Base-by-base conservation (phyloP, 1,284 basidiomycete species). In the Melampsora occidentalis region DNA sequence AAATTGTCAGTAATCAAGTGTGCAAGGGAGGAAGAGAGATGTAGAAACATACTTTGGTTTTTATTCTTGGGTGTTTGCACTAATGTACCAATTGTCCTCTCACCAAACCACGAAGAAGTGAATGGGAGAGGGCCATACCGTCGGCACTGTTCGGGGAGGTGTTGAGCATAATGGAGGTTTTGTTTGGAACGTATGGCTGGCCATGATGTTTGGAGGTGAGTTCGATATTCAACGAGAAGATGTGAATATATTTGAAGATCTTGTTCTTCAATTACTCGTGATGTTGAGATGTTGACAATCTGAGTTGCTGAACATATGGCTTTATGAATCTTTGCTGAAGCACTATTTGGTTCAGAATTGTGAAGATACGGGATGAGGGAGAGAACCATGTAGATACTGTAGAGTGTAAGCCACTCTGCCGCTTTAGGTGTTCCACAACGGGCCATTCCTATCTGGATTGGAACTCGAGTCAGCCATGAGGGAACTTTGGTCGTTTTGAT, bases 371-470 rank as follows among this genome's bases (percentile, higher is more conserved):
- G 68, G 9, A 69, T 69, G 14, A 20, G 33, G 28, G 69, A 57
- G 10, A 61, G 53, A 16, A 59, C 33, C 59, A 61, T 61, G 49
- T 42, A 63, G 48, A 71, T 18, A 14, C 25, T 61, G 33, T 63
- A 71, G 33, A 71, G 69, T 6, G 49, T 42, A 25, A 63, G 69
- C 69, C 69, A 70, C 28, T 70, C 53, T 22, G 69, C 69, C 46
- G 69, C 51, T 22, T 70, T 70, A 16, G 68, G 51, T 31, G 28
- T 69, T 28, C 28, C 28, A 28, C 28, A 28, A 28, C 28, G 28
- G 12, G 68, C 33, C 31, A n/a, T 69, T 57, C 68, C 68, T 6
- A 69, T 57, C 5, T 28, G 22, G 33, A 48, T 67, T 28, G 48
- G 48, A 4, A 69, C 51, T 28, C 51, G 68, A 4, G 49, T 69